Base-by-base conservation (phyloP, 2,329 filamentous ascomycete genomes). In the Aspergillus jensenii region DNA sequence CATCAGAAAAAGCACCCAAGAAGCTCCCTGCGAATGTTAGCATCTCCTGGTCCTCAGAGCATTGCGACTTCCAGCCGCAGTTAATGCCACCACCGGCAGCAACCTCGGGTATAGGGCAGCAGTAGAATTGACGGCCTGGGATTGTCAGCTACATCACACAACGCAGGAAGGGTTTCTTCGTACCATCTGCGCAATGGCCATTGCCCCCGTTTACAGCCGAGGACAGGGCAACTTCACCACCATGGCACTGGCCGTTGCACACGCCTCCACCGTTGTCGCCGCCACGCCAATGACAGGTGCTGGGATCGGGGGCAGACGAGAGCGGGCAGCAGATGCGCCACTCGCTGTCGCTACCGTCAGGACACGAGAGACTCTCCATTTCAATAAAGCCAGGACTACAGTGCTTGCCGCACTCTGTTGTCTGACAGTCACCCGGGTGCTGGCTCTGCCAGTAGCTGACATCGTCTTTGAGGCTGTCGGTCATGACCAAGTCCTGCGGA, bases 221-320 rank as follows among this genome's bases (percentile, higher is more conserved):
- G 8, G 52, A 44, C 12, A 35, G 25, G 35, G 59, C 55, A 7
- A 61, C 61, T 35, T 63, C 61, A 14, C 61, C 61, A 21, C 52
- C 48, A 39, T 63, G 61, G 15, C 61, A 63, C 15, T 57, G 56
- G 8, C 61, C 59, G 27, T 63, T 63, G 27, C 61, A 63, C 27
- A 61, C 41, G 25, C 31, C 46, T 33, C 27, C 35, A 37, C 41
- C 14, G 7, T 41, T 40, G 25, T 57, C 58, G 8, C 58, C 58
- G 17, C 61, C 61, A 35, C 61, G 59, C 61, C 59, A 63, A 2
- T 58, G 21, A 48, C 59, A 62, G 40, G 51, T 55, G 6, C 41
- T 45, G 11, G 55, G 59, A 19, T 59, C 51, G 15, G 59, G 55
- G 17, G 59, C 55, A 17, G 59, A 44, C 15, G 59, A 48, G 3